Conservation (phyloP, 352 stramenopile species). For the Globisporangium mamillatum region DNA sequence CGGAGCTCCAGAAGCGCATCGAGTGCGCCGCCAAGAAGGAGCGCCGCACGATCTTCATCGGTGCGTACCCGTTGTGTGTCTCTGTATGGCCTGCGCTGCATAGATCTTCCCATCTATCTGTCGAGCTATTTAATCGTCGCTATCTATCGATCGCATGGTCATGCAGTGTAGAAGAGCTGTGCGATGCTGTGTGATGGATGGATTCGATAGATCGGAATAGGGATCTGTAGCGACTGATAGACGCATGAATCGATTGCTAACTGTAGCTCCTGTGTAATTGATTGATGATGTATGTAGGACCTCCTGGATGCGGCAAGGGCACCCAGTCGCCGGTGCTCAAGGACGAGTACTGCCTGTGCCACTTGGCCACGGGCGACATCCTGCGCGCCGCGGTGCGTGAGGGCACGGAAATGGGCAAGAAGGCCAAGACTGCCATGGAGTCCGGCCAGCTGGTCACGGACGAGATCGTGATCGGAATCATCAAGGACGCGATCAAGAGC, state of each 20-base stretch:
- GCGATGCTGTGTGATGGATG: not conserved
- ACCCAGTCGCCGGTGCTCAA: slow-evolving; percentile 98
- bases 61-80: slow-evolving; percentile 14
- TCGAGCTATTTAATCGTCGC: not conserved
- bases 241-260: not conserved
- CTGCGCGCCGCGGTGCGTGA: slow-evolving; percentile 95
- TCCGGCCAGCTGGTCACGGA: slow-evolving; percentile 92
- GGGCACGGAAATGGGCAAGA: slow-evolving; percentile 97
- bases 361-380: slow-evolving; percentile 99
- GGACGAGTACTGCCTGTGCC: slow-evolving; percentile 96
- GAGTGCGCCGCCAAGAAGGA: slow-evolving; percentile 92
- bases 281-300: slow-evolving; percentile 36
- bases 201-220: not conserved
- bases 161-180: not conserved
- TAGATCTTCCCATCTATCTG: not conserved
- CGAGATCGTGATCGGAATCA: slow-evolving; percentile 99
- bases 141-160: not conserved
- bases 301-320: slow-evolving; percentile 97
- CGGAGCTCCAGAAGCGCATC: slow-evolving; percentile 91
- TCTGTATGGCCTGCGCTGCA: not conserved
- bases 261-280: not conserved
- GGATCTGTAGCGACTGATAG: not conserved
- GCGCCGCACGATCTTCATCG: slow-evolving; percentile 93
- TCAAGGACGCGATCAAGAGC: slow-evolving; percentile 97
- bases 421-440: slow-evolving; percentile 99